Evolutionary conservation across 441 rosid species (phyloP).

Genomic region (Pelargonium cotyledonis): DNA sequence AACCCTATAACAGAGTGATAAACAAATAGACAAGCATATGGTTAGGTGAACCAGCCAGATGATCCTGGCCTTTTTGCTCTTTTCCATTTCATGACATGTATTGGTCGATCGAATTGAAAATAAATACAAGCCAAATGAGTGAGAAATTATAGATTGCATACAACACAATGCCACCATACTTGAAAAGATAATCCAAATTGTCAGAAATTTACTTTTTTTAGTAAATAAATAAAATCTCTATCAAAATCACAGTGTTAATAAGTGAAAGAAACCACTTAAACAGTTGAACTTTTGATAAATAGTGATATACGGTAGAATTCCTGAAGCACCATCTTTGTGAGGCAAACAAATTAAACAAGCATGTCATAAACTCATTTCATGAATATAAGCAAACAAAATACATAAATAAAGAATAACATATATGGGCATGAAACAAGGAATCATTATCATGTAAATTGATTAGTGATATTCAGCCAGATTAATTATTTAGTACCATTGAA

Average conservation of each 20-base stretch:
- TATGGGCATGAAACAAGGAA: not conserved
- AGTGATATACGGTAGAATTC: not conserved
- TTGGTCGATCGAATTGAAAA: not conserved
- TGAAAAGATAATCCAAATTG: not conserved
- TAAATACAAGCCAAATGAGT: not conserved
- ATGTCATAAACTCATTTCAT: not conserved
- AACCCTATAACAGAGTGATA: not conserved
- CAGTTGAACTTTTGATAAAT: not conserved
- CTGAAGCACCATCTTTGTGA: not conserved
- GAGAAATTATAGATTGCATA: not conserved
- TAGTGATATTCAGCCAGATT: not conserved
- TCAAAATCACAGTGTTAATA: not conserved
- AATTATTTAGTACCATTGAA: constrained; percentile 7
- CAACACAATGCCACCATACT: not conserved
- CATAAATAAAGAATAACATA: not conserved
- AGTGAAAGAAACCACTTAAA: not conserved
- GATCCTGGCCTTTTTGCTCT: not conserved
- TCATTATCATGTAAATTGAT: not conserved
- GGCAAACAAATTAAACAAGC: not conserved
- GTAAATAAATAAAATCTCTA: not conserved
- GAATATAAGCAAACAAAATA: not conserved
- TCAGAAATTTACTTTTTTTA: not conserved
- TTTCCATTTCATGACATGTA: not conserved
- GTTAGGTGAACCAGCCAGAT: not conserved
- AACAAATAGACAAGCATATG: not conserved